These are phyloP conservation scores for Plasmodium adleri DNA, from an alignment of 169 alveolate species.

Conservation along the genomic window DNA sequence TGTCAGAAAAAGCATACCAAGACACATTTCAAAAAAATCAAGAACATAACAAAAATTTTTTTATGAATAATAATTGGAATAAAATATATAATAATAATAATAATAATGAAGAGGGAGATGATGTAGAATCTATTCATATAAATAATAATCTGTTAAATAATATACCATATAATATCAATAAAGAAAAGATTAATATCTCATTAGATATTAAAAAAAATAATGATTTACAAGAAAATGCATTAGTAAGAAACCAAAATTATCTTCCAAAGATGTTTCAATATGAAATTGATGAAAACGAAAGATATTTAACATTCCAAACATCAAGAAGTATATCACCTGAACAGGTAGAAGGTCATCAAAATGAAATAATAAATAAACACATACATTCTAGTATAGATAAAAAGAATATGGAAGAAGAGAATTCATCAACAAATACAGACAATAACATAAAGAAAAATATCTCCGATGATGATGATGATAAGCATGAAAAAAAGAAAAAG, in stretches of 20 bases:
- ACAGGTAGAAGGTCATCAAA: not conserved
- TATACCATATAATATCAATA: no score
- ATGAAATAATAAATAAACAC: no score
- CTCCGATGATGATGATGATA: no score
- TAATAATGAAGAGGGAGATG: not conserved
- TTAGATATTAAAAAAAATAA: not conserved
- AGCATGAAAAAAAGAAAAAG: no score
- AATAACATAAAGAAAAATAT: no score
- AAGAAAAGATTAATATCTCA: no score
- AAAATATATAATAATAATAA: not conserved
- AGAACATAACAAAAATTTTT: not conserved
- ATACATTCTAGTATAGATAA: no score
- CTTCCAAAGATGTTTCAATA: not conserved
- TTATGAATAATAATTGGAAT: not conserved
- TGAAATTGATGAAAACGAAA: constrained; percentile 2
- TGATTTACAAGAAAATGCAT: not conserved
- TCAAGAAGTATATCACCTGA: not conserved
- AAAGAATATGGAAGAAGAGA: not conserved
- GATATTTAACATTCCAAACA: not conserved
- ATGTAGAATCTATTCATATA: no score
- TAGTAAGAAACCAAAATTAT: not conserved
- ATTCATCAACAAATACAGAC: not conserved
- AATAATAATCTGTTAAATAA: no score
- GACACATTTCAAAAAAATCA: constrained; percentile 11
- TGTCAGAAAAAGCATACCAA: constrained; percentile 5